Evolutionary conservation across 225 moss, liverwort and hornwort species (phyloP), one percentile per base, ranked within the genome.

Genomic region (Pseudoscleropodium purum): DNA sequence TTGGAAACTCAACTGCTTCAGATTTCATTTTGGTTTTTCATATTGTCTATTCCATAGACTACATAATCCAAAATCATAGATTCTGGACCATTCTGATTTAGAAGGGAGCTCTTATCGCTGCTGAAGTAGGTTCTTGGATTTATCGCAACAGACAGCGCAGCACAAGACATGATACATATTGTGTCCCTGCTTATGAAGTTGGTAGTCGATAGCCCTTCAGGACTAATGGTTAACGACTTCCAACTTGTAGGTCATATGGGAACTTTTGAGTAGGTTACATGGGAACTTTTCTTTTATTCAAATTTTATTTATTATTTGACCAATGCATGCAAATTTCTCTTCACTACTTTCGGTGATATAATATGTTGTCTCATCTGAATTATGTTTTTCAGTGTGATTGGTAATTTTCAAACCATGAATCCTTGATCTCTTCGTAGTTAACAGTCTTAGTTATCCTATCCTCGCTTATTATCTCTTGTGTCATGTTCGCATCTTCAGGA

Each of bases 401-500:
- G 52, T 64, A 77, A 61, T 61, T 37, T 61, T 37, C 27, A 56
- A 27, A 37, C 64, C 30, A n/a, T 29, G 49, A 86, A 23, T 29
- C 20, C n/a, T 49, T 49, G 73, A 13, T 52, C 23, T 37, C 52
- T 39, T 86, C 51, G 25, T 21, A 63, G 63, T 62, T 15, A 25
- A 19, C 41, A 52, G 34, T 75, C 43, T 39, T 45, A 57, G 66
- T 75, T 45, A 33, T 34, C 54, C 64, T 64, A 43, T 81, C 81
- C 75, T 63, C 39, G 74, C 75, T 82, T 41, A 33, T 59, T 45
- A 45, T 30, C 15, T 72, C 62, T 60, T 43, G 64, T 89, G 70
- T 62, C n/a, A 45, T 90, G 84, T 45, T 63, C 26, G 59, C 79
- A 74, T 84, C n/a, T 60, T 83, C 90, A 98, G 98, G 94, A 88